These are phyloP conservation scores for Yamadazyma paraphyllophila DNA, from an alignment of 805 yeast genomes.

Conservation along the genomic window DNA sequence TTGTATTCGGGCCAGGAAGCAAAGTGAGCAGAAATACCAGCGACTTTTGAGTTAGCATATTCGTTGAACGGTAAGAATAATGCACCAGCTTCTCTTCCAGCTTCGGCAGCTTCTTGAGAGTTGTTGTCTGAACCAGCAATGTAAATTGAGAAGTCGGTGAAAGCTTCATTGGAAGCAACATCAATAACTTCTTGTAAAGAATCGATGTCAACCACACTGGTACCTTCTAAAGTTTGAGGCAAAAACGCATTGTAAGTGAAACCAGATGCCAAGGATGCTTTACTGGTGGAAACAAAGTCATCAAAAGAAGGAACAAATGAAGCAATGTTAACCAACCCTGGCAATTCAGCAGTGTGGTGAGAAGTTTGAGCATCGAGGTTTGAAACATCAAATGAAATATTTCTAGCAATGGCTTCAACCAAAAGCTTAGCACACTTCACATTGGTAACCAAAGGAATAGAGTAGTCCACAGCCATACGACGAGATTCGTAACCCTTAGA, in stretches of 20 bases:
- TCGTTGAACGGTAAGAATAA: conserved; percentile 79
- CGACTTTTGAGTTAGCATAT: conserved; percentile 63
- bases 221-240: conserved; percentile 67
- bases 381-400: conserved; percentile 62
- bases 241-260: conserved; percentile 81
- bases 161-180: conserved; percentile 55
- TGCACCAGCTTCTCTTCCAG: conserved; percentile 68
- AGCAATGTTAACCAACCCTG: conserved; percentile 83
- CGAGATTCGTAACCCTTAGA: conserved; percentile 97
- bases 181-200: conserved; percentile 65
- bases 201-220: conserved; percentile 61
- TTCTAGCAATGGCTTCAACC: conserved; percentile 88
- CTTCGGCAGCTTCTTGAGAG: conserved; percentile 57
- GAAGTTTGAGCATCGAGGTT: conserved; percentile 88
- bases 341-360: conserved; percentile 75
- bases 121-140: conserved; percentile 80
- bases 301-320: conserved; percentile 72
- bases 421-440: conserved; percentile 95
- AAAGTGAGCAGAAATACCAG: conserved; percentile 77
- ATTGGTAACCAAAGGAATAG: conserved; percentile 95
- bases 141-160: conserved; percentile 78
- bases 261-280: conserved; percentile 76
- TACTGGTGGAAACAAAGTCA: conserved; percentile 67
- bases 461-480: conserved; percentile 99
- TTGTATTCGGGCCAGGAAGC: conserved; percentile 80